Base-by-base conservation (phyloP, 805 yeast genomes). In the Metschnikowia peoriensis region DNA sequence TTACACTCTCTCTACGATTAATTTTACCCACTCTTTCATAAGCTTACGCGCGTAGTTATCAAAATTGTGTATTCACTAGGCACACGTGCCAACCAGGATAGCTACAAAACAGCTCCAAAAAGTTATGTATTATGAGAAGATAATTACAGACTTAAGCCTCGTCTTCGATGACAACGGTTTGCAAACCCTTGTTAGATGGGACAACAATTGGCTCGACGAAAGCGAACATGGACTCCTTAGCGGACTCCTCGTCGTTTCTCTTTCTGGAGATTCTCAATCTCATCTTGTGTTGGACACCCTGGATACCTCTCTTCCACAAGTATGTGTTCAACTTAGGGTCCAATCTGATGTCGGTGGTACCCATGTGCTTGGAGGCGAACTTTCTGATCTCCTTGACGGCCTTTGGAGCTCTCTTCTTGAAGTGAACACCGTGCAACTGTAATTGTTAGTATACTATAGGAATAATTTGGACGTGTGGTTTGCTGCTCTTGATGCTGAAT, bases 241-340 rank as follows among this genome's bases (percentile, higher is more conserved):
- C 97, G 76, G 90, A 93, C 85, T 94, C 99, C 84, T 94, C 99
- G 80, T 94, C 97, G 85, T 94, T 94, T 85, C 98, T 90, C 92
- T 88, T 94, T 87, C 97, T 88, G 62, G 98, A 91, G 82, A 94
- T 92, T 84, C 97, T 92, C 77, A 94, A 85, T 85, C 99, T 92
- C 80, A 94, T 77, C 86, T 97, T 92, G 90, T 81, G 83, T 77
- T 96, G 97, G 73, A 90, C 96, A 84, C 97, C 97, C 85, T 92
- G 91, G 82, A 94, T 86, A 85, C 99, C 99, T 84, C 96, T 92
- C 81, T 89, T 88, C 99, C 99, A 94, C 83, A 94, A 84, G 75
- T 87, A 96, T 80, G 92, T 94, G 89, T 94, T 94, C 80, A 94
- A 84, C 81, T 86, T 89, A 76, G 99, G 98, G 82, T 94, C 98